Evolutionary conservation across 148 eudicot genomes (phyloP).

Genomic region (Vaccinium macrocarpon): DNA sequence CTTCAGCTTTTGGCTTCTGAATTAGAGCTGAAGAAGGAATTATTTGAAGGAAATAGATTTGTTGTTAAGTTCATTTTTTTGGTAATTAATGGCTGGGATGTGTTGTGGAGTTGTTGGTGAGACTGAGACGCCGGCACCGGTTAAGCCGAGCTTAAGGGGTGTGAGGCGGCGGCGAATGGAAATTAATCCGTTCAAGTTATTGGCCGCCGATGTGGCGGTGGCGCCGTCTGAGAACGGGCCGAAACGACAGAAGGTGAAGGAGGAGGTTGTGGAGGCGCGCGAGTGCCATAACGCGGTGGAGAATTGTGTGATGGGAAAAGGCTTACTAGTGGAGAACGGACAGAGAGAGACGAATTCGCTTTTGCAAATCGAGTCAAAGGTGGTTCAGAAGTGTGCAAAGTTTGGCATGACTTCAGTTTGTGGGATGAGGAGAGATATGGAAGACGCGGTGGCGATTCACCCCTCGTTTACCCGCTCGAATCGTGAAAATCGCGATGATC

Average conservation of each 20-base stretch:
- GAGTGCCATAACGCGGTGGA: slow-evolving; percentile 17
- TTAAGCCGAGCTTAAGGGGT: slow-evolving; percentile 40
- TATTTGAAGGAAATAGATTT: neutral
- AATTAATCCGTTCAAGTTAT: slow-evolving; percentile 40
- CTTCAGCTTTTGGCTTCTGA: neutral
- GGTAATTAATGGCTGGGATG: slow-evolving; percentile 63
- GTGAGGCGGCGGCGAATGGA: slow-evolving; percentile 55
- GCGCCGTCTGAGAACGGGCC: slow-evolving; percentile 1
- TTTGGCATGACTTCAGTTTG: slow-evolving; percentile 65
- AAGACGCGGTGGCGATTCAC: slow-evolving; percentile 64
- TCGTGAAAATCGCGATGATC: slow-evolving; percentile 4
- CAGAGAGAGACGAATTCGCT: neutral
- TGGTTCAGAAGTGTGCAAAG: slow-evolving; percentile 30
- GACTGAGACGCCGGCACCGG: slow-evolving; percentile 47
- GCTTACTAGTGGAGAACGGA: neutral
- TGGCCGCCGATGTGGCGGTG: slow-evolving; percentile 19
- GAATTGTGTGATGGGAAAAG: neutral
- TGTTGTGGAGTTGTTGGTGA: slow-evolving; percentile 69
- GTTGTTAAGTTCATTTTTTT: neutral
- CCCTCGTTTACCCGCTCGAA: slow-evolving; percentile 38
- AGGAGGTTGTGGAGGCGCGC: neutral
- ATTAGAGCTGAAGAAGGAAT: neutral
- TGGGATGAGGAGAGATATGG: slow-evolving; percentile 87
- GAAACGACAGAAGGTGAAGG: slow-evolving; percentile 24
- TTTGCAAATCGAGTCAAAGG: neutral